Evolutionary conservation across 1,284 basidiomycete species (phyloP).

Genomic region (Acaromyces ingoldii): DNA sequence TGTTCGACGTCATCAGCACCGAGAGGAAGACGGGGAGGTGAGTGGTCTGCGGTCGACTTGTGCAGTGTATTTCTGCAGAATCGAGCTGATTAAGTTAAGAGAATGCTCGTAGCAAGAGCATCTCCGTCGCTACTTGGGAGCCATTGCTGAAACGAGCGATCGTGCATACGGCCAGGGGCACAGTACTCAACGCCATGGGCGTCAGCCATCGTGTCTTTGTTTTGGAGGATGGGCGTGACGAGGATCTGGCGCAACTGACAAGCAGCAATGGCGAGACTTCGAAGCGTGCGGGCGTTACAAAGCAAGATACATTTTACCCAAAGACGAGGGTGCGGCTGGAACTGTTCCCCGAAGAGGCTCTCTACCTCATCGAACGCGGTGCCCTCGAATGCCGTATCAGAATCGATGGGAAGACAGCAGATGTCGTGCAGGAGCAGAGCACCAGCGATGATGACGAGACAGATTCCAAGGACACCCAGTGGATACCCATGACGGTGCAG

Average conservation of each 20-base stretch:
- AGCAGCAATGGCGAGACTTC: not conserved
- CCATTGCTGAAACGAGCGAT: constrained; percentile 28
- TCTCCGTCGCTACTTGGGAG: constrained; percentile 39
- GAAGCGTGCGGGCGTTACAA: constrained; percentile 5
- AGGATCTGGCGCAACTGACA: not conserved
- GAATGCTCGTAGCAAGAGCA: constrained; percentile 16
- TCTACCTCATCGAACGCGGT: constrained; percentile 87
- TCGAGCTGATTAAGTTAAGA: not conserved
- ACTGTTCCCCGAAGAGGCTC: constrained; percentile 84
- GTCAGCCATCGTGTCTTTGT: constrained; percentile 16
- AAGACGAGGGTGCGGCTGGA: constrained; percentile 54
- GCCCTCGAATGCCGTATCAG: constrained; percentile 58
- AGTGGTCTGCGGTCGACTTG: constrained; percentile 25
- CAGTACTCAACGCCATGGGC: constrained; percentile 38
- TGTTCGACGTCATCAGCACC: constrained; percentile 73
- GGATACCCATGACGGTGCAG: constrained; percentile 73
- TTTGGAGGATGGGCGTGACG: not conserved
- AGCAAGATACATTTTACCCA: constrained; percentile 11
- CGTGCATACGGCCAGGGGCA: constrained; percentile 32
- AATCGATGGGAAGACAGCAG: constrained; percentile 56
- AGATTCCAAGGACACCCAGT: constrained; percentile 51
- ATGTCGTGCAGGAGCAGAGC: constrained; percentile 18
- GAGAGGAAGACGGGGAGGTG: constrained; percentile 70
- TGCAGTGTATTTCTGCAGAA: not conserved
- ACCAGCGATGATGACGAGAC: constrained; percentile 16